Base-by-base conservation (phyloP, 2,329 filamentous ascomycete genomes). In the Harringtonia lauricola region DNA sequence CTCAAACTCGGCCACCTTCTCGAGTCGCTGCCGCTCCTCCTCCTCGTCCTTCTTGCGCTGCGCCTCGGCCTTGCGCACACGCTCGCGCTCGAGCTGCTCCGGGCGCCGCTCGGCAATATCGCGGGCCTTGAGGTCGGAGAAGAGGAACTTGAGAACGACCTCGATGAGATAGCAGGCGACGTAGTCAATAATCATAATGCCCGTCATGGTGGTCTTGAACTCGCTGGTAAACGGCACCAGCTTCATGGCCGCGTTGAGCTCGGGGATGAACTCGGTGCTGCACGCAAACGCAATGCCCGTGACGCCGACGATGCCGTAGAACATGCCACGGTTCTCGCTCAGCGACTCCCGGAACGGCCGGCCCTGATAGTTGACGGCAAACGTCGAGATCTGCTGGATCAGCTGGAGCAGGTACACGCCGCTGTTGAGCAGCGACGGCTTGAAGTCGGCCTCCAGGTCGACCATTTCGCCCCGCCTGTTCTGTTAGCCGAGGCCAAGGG, bases 361-460 rank as follows among this genome's bases (percentile, higher is more conserved):
- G 47, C 92, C 92, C 65, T 98, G 92, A 70, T 98, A 98, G 71
- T 98, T 98, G 71, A 98, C 95, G 48, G 92, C 89, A 57, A 98
- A 98, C 3, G 92, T 98, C 21, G 89, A 95, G 59, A 98, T 95
- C 64, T 98, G 92, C 64, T 98, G 92, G 63, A 98, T 96, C 41
- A 98, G 80, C 59, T 96, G 92, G 34, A 98, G 78, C 22, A 98
- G 84, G 64, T 96, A 98, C 54, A 98, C 86, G 44, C 92, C 92
- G 39, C 84, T 92, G 72, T 98, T 98, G 60, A 98, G 81, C 9
- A 98, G 77, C 7, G 88, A 95, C 2, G 92, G 92, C 52, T 81
- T 69, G 59, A 98, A 98, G 53, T 96, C 90, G 54, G 89, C 87
- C 65, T 98, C 92, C 4, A 98, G 80, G 57, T 98, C 90, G 44